A percentile compares a stretch with the other conserved stretches of the same genome.
Evolutionary conservation across 345 rosid species (phyloP).

Genomic region (Eucalyptus urophylla): DNA sequence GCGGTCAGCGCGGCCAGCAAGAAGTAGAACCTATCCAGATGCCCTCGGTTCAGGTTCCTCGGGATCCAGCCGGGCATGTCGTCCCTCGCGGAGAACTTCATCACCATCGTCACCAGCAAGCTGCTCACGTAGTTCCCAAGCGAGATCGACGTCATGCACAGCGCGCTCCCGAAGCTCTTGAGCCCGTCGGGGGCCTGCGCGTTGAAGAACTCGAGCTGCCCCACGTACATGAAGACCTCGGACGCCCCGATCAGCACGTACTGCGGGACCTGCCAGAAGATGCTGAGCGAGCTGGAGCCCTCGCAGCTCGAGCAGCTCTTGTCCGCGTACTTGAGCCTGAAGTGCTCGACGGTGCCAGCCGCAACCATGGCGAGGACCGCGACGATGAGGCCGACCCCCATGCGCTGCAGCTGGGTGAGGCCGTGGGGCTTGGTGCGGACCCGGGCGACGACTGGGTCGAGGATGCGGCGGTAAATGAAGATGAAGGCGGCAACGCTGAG

Average conservation of each 20-base stretch:
- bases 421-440: conserved; percentile 39
- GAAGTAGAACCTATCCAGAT: conserved; percentile 83
- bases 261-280: conserved; percentile 96
- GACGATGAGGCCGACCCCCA: conserved; percentile 82
- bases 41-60: conserved; percentile 76
- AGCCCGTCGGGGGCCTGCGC: conserved; percentile 84
- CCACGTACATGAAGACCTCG: conserved; percentile 96
- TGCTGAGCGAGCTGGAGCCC: conserved; percentile 63
- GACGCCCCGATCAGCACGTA: conserved; percentile 90
- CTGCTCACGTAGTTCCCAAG: conserved; percentile 92
- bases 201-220: conserved; percentile 92
- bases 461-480: conserved; percentile 59
- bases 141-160: conserved; percentile 94
- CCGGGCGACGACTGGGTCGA: conserved; percentile 51
- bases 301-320: conserved; percentile 24
- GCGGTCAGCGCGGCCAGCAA: conserved; percentile 73
- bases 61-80: conserved; percentile 96
- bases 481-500: conserved; percentile 71
- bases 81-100: conserved; percentile 59
- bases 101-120: conserved; percentile 65
- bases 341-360: conserved; percentile 66
- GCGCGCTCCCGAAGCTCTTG: conserved; percentile 96
- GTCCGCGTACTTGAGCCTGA: conserved; percentile 37
- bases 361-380: conserved; percentile 72
- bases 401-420: conserved; percentile 77